Evolutionary conservation across 2,329 filamentous ascomycete species (phyloP), one percentile per base, ranked within the genome.

Genomic region (Cadophora sp.): DNA sequence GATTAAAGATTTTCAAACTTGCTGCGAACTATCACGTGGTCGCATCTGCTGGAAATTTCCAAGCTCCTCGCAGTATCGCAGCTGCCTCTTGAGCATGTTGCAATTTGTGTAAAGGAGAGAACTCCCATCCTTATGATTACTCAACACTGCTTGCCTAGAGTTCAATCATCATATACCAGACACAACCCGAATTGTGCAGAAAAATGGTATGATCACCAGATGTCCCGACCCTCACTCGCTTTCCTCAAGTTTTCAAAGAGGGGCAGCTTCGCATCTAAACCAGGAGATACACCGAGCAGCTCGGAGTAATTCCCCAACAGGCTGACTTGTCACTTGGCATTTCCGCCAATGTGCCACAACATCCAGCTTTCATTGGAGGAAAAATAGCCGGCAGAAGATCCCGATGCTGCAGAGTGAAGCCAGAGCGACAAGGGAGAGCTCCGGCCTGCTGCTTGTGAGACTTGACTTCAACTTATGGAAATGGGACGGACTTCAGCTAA

Each of bases 341-440:
- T 11, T n/a, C 24, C 30, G 22, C 30, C 53, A 36, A 39, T n/a
- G 33, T n/a, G 53, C 33, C 33, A n/a, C 53, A 4, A 20, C 14
- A 13, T 18, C 33, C 27, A 16, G 4, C 8, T 6, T 41, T 47
- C 45, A 64, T 64, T 66, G 60, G 65, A 53, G 60, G 65, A 63
- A 64, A 55, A 63, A 60, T 55, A 51, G 22, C 53, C 51, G 62
- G 62, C 41, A 50, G 27, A 58, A 18, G 22, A 48, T 59, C 56
- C 39, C 39, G 39, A 45, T 22, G 27, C 27, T 36, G 62, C 45
- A 50, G n/a, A 45, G 20, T 33, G 33, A 33, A 20, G 60, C 30
- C 50, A 36, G 11, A 24, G 55, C 39, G 24, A 33, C 27, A 20
- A 20, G 60, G 41, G 39, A 58, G 51, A 56, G 20, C 59, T n/a